These are phyloP conservation scores for Fusarium sp. DNA, from an alignment of 2,329 filamentous ascomycete species.

Conservation along the genomic window DNA sequence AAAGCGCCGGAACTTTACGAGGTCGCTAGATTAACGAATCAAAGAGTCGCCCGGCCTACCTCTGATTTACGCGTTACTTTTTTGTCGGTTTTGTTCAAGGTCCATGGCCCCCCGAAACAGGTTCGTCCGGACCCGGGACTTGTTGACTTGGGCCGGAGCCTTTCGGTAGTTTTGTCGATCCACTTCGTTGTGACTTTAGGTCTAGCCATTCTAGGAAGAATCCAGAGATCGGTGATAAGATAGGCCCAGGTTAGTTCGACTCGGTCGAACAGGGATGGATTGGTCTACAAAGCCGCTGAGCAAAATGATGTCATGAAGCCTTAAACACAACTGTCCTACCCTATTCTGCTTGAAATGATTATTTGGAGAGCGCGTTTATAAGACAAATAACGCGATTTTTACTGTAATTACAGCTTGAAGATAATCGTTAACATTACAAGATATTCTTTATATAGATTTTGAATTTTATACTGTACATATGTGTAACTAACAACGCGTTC, in stretches of 20 bases:
- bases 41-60: accelerated
- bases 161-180: background rate
- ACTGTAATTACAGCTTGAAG: accelerated
- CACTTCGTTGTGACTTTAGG: background rate
- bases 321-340: background rate
- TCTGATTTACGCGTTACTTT: background rate
- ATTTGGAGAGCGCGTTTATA: background rate
- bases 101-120: background rate
- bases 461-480: no score
- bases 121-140: background rate
- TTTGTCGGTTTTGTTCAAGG: background rate
- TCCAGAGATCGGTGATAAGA: background rate
- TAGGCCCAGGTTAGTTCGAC: background rate
- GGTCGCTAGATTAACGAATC: background rate
- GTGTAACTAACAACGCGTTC: background rate
- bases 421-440: accelerated
- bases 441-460: accelerated
- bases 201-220: background rate
- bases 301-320: background rate
- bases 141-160: background rate
- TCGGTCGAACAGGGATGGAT: background rate
- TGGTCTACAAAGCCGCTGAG: no score
- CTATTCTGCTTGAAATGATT: background rate
- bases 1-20: background rate
- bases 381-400: background rate